Evolutionary conservation across 495 filamentous ascomycete species (phyloP), one percentile per base, ranked within the genome.

Genomic region (Aspergillus conjunctus): DNA sequence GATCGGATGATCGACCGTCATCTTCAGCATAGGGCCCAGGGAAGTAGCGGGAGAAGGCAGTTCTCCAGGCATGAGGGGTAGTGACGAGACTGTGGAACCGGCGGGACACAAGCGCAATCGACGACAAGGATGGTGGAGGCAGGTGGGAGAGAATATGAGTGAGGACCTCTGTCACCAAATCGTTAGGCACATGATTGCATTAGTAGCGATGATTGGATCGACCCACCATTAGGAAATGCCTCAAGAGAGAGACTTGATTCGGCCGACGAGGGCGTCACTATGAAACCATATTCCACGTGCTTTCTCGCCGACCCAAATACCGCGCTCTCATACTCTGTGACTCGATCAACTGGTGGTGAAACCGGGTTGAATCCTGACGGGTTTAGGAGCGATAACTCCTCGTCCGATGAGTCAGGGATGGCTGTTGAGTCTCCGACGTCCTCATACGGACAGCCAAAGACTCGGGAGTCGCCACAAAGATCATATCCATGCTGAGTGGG

Each of bases 91-190:
- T 74, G 70, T 94, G 89, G 71, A 96, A 93, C 52, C 88, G 89
- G 66, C 86, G 87, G 31, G 91, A 96, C 17, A 97, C 92, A 44
- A 93, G 77, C 9, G 91, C 84, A 3, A 93, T 87, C 7, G 88
- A 80, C 7, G 85, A 85, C 50, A 96, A 82, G 7, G 91, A 89
- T 51, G 88, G 81, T 10, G 92, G 90, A 14, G 91, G 85, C 39
- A 97, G 75, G 75, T 97, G 90, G 32, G 93, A 96, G 2, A 97
- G 73, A n/a, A 94, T 88, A 66, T 97, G 92, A 10, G 89, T 96
- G 66, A 97, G 68, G 53, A 96, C 87, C 83, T 97, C 92, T 97
- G 69, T 52, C 59, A 41, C 22, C 12, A 49, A 61, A 61, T 58
- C 62, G 68, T 79, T 65, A 75, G 66, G 22, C 48, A 60, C 43